Conservation (phyloP, 345 rosid genomes). For the Garcia nutans region DNA sequence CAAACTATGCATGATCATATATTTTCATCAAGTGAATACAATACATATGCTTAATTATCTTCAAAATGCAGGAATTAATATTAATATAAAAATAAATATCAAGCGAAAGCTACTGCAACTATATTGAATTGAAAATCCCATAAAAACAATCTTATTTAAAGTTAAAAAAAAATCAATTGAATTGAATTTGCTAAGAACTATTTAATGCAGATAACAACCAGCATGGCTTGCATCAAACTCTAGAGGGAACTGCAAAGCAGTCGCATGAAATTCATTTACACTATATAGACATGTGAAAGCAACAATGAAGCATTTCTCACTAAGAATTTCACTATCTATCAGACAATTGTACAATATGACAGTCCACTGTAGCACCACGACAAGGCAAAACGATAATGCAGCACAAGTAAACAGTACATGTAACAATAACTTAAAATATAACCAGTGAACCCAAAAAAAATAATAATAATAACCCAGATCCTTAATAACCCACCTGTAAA, state of each 20-base stretch:
- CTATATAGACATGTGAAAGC: not conserved
- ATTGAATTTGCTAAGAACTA: not conserved
- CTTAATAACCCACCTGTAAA: conserved; percentile 17
- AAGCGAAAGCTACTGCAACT: not conserved
- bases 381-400: not conserved
- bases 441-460: not conserved
- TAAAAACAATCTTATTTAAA: not conserved
- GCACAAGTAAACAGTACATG: not conserved
- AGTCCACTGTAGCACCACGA: not conserved
- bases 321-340: not conserved
- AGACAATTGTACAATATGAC: not conserved
- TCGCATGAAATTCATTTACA: not conserved
- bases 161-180: not conserved
- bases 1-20: not conserved
- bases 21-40: not conserved
- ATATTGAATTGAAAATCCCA: conserved; percentile 2
- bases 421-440: not conserved
- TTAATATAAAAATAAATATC: not conserved
- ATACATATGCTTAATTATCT: not conserved
- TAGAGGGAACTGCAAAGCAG: not conserved
- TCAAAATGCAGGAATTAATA: not conserved
- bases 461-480: conserved; percentile 11
- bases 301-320: not conserved
- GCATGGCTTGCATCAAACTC: not conserved
- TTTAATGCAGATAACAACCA: conserved; percentile 1